phyloP scores from a whole-genome alignment of 2,329 filamentous ascomycete species.

The Aureobasidium sp. region DNA sequence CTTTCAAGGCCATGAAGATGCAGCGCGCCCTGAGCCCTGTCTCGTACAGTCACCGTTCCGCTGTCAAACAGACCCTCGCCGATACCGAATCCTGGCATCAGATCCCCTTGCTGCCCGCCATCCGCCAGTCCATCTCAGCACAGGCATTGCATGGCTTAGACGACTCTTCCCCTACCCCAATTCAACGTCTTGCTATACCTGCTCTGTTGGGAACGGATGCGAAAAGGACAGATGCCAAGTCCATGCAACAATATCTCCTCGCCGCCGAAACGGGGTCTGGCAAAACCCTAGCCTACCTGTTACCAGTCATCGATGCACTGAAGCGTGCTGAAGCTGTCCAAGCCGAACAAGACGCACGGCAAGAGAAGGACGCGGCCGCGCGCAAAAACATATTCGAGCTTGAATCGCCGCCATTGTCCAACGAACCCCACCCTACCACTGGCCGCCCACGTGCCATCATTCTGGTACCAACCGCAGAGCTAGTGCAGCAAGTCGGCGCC shows the following conservation, averaged over 20 bases:
- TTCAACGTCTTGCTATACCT: slow-evolving; percentile 84
- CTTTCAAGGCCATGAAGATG: slow-evolving; percentile 88
- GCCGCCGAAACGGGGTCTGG: slow-evolving; percentile 96
- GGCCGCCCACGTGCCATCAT: slow-evolving; percentile 78
- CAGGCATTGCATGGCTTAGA: slow-evolving; percentile 70
- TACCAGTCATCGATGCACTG: slow-evolving; percentile 77
- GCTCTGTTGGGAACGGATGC: slow-evolving; percentile 58
- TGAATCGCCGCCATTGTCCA: slow-evolving; percentile 48
- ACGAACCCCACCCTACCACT: slow-evolving; percentile 64
- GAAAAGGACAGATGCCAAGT: slow-evolving; percentile 30
- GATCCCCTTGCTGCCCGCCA: slow-evolving; percentile 64
- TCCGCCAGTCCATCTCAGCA: slow-evolving; percentile 63
- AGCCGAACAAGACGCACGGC: slow-evolving; percentile 40
- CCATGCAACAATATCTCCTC: slow-evolving; percentile 63
- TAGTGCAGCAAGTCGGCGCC: slow-evolving; percentile 77
- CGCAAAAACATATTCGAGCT: slow-evolving; percentile 54
- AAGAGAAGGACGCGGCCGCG: slow-evolving; percentile 33
- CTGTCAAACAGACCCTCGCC: slow-evolving; percentile 54
- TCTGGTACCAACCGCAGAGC: slow-evolving; percentile 83
- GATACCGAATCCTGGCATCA: slow-evolving; percentile 73
- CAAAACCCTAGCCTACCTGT: slow-evolving; percentile 87
- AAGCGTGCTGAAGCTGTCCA: slow-evolving; percentile 58
- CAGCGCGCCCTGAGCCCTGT: slow-evolving; percentile 71
- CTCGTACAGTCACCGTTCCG: slow-evolving; percentile 62
- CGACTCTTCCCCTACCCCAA: slow-evolving; percentile 75